Percentiles rank a stretch among this genome's conserved stretches.
Evolutionary conservation across 2,329 filamentous ascomycete genomes (phyloP).

Genomic region (Podosphaera fusca): DNA sequence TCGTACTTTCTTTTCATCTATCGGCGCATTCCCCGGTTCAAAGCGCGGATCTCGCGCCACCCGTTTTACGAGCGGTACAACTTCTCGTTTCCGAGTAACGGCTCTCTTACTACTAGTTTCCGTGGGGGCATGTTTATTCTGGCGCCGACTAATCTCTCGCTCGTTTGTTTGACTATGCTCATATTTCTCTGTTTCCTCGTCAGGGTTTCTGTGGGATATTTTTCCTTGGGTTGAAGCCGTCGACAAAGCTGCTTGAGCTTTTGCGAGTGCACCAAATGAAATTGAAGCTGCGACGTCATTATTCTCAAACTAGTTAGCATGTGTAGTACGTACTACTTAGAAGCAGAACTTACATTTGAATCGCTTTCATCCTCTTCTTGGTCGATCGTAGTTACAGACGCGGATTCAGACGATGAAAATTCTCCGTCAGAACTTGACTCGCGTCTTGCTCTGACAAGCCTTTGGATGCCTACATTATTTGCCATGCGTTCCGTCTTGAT

Average conservation of each 20-base stretch:
- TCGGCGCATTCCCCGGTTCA: conserved; percentile 35
- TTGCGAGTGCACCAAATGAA: conserved; percentile 76
- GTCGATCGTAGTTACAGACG: no score
- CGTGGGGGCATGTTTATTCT: conserved; percentile 74
- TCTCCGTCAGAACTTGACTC: no score
- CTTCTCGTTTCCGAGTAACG: conserved; percentile 58
- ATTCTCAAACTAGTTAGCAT: no score
- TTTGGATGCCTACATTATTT: no score
- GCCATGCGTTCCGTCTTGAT: no score
- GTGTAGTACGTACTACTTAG: no score
- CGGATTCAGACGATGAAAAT: no score
- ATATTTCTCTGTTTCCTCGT: conserved; percentile 15
- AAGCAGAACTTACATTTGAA: no score
- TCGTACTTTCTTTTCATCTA: conserved; percentile 34
- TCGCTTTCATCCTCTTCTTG: no score
- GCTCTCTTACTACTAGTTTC: conserved; percentile 63
- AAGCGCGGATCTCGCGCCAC: conserved; percentile 67
- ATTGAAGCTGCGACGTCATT: conserved; percentile 27
- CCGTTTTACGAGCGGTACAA: conserved; percentile 38
- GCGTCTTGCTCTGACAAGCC: no score
- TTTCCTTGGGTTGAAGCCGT: conserved; percentile 12
- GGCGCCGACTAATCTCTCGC: conserved; percentile 22
- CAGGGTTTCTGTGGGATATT: conserved; percentile 16
- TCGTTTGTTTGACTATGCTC: conserved; percentile 18
- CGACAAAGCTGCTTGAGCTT: conserved; percentile 50